Evolutionary conservation across 371 early-diverging fungal genomes (phyloP).

Genomic region (Mortierella sp.): DNA sequence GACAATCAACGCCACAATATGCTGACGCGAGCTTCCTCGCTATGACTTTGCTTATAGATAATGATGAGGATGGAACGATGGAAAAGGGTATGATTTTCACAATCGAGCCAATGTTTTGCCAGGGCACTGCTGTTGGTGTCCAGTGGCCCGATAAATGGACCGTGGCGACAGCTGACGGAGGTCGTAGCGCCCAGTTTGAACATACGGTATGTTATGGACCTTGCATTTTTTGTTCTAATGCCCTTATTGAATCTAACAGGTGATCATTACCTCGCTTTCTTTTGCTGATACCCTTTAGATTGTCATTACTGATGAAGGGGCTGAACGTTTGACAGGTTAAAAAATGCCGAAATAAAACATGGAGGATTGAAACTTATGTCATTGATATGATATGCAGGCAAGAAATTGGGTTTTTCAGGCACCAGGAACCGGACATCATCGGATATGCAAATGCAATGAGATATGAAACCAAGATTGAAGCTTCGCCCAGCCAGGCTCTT

Average conservation of each 20-base stretch:
- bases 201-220: constrained; percentile 68
- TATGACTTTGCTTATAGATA: constrained; percentile 51
- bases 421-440: not conserved
- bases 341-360: not conserved
- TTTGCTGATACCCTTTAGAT: constrained; percentile 59
- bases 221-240: constrained; percentile 9
- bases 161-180: constrained; percentile 84
- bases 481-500: not conserved
- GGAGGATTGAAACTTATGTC: not conserved
- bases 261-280: not conserved
- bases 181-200: constrained; percentile 93
- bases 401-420: not conserved
- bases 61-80: constrained; percentile 77
- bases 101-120: constrained; percentile 91
- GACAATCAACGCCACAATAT: not conserved
- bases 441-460: not conserved
- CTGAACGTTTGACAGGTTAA: constrained; percentile 78
- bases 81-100: constrained; percentile 87
- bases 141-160: constrained; percentile 96
- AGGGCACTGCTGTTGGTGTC: constrained; percentile 78
- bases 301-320: constrained; percentile 75
- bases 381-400: not conserved
- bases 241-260: not conserved
- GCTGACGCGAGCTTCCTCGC: not conserved
- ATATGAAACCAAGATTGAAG: not conserved